These are phyloP conservation scores for Staphylotrichum longicolle DNA, from an alignment of 495 filamentous ascomycete species.

Conservation along the genomic window DNA sequence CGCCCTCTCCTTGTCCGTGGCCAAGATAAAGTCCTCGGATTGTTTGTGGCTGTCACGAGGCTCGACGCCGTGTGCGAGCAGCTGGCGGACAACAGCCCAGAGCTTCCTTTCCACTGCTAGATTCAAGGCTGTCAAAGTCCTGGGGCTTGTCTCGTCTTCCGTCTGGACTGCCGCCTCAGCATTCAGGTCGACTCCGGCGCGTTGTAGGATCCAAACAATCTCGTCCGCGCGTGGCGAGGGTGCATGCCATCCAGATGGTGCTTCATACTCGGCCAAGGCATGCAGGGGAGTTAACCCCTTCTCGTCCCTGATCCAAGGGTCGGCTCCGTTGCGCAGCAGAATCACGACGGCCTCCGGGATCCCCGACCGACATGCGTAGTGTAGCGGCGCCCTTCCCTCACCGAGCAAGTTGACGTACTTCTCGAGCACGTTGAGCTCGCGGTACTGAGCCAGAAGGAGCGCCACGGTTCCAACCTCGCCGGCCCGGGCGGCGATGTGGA, in stretches of 20 bases:
- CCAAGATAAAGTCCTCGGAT: constrained; percentile 17
- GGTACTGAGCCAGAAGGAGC: constrained; percentile 5
- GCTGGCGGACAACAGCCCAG: constrained; percentile 10
- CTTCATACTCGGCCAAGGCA: constrained; percentile 8
- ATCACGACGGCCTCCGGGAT: constrained; percentile 9
- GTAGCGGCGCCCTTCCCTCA: constrained; percentile 29
- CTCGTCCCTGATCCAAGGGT: constrained; percentile 17
- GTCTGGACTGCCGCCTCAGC: constrained; percentile 1
- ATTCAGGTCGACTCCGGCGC: constrained; percentile 5
- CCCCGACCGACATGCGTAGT: constrained; percentile 25
- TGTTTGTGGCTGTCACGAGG: constrained; percentile 9
- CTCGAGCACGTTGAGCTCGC: constrained; percentile 1
- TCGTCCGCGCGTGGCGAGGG: not conserved
- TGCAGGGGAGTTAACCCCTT: constrained; percentile 22
- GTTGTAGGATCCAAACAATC: constrained; percentile 7
- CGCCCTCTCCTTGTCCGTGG: constrained; percentile 14
- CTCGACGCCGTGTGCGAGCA: constrained; percentile 9
- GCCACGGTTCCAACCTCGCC: not conserved
- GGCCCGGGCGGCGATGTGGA: constrained; percentile 4
- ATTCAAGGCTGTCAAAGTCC: constrained; percentile 13
- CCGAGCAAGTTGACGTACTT: constrained; percentile 18
- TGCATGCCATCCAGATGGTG: too few relatives aligned
- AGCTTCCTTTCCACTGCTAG: constrained; percentile 12
- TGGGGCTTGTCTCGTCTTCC: not conserved
- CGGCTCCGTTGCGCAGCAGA: constrained; percentile 22